Conservation (phyloP, 352 stramenopile genomes). For the Phytophthora kernoviae region DNA sequence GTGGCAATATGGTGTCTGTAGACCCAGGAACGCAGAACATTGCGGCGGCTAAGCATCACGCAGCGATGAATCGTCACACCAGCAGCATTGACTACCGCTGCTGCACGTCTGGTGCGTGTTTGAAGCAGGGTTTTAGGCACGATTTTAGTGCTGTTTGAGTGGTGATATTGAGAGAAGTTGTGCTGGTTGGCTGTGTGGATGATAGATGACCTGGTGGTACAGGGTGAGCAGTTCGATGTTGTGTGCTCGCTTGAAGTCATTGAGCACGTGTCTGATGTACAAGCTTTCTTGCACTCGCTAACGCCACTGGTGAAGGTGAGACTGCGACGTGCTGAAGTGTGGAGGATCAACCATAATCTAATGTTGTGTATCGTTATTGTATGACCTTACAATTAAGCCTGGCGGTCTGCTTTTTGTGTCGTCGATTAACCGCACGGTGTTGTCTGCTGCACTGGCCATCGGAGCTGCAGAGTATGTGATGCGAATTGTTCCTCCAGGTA, state of each 20-base stretch:
- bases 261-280: conserved; percentile 79
- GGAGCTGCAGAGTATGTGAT: conserved; percentile 81
- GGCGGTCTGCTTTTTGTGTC: conserved; percentile 84
- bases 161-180: conserved; percentile 9
- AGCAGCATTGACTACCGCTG: conserved; percentile 80
- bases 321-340: background rate
- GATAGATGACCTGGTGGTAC: conserved; percentile 71
- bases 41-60: conserved; percentile 68
- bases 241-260: conserved; percentile 88
- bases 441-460: conserved; percentile 72
- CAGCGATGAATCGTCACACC: conserved; percentile 52
- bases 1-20: conserved; percentile 71
- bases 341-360: background rate
- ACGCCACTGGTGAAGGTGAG: conserved; percentile 81
- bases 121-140: background rate
- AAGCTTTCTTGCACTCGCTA: conserved; percentile 72
- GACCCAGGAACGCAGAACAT: conserved; percentile 81
- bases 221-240: conserved; percentile 80
- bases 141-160: background rate
- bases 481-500: conserved; percentile 69
- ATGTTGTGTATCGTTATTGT: conserved; percentile 3
- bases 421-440: conserved; percentile 81
- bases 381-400: conserved; percentile 34
- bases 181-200: conserved; percentile 3
- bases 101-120: conserved; percentile 68